Base-by-base conservation (phyloP, 805 yeast genomes). In the Ogataea angusta region DNA sequence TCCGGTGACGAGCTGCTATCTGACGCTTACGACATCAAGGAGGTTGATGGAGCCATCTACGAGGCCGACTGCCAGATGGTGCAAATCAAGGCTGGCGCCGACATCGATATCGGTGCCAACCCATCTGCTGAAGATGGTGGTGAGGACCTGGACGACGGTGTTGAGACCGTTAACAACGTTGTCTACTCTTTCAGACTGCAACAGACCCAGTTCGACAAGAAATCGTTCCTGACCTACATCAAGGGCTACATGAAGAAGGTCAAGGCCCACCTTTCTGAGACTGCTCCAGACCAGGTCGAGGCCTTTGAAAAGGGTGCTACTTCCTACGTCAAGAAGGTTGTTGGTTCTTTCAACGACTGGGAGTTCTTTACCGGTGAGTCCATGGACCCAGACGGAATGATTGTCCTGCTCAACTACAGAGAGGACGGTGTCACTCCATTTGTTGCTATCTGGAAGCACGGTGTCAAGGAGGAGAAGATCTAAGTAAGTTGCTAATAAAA, bases 371-470 rank as follows among this genome's bases (percentile, higher is more conserved):
- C 96, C 59, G 98, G 99, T 79, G 98, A 91, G 78, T 85, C 96
- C 67, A 93, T 93, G 99, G 97, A 93, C 82, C 99, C 99, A 70
- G 99, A 93, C 73, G 99, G 84, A 59, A 93, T 93, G 99, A 74
- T 93, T 66, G 88, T 89, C 59, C 81, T 93, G 70, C 85, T 93
- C 73, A 93, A 93, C 95, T 93, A 91, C 89, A 95, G 99, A 76
- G 99, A 93, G 78, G 98, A 93, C 69, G 99, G 99, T 78, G 76
- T 82, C 62, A 93, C 99, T 59, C 99, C 99, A 67, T 93, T 68
- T 76, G 93, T 91, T 64, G 88, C 90, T 55, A 82, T 90, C 84
- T 93, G 99, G 99, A 93, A 91, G 78, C 99, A 93, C 75, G 99
- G 99, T 80, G 82, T 86, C 58, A 75, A 68, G 61, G 87, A 80